Evolutionary conservation across 2,329 filamentous ascomycete genomes (phyloP), one percentile per base, ranked within the genome.

Genomic region (Fusarium humuli): DNA sequence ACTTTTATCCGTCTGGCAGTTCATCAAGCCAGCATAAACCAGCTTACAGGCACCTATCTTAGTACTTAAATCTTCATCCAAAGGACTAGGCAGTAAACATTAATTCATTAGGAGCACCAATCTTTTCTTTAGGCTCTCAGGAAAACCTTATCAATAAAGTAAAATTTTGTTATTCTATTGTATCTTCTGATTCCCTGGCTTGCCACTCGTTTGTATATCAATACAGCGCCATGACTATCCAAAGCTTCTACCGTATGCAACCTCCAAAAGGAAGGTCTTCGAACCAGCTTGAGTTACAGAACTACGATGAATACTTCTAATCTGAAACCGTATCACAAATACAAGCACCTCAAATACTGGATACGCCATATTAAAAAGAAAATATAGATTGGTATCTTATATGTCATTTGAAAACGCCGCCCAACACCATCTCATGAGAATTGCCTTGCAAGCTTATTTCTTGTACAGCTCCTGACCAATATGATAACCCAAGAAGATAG

Each of bases 361-460:
- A 7, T n/a, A n/a, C 18, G 34, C 18, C 18, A 12, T n/a, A 11
- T 37, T n/a, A 4, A 37, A 12, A 52, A 55, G 44, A 52, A 63
- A 61, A 54, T 34, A 44, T 48, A 47, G n/a, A 59, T 41, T 59
- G 57, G 57, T 71, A 70, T 68, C 62, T 64, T 57, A 30, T 54
- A 40, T 54, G 49, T 47, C 55, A 60, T 55, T 41, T 49, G 63
- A 45, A 72, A 69, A 71, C 65, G 58, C 66, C 69, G 23, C 45
- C 60, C 54, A 70, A 73, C 69, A 69, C 70, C 69, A 47, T 37
- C 30, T 65, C 47, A 45, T 60, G 30, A 67, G 47, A 63, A 59
- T 58, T 56, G 52, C 52, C 62, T 69, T 49, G 23, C 13, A 42
- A 37, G 45, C n/a, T 47, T 45, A 22, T 22, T 44, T 48, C 30